Percentiles rank a stretch among this genome's conserved stretches.
These are phyloP conservation scores for Maudiozyma pseudohumilis DNA, from an alignment of 805 yeast species.

Conservation along the genomic window DNA sequence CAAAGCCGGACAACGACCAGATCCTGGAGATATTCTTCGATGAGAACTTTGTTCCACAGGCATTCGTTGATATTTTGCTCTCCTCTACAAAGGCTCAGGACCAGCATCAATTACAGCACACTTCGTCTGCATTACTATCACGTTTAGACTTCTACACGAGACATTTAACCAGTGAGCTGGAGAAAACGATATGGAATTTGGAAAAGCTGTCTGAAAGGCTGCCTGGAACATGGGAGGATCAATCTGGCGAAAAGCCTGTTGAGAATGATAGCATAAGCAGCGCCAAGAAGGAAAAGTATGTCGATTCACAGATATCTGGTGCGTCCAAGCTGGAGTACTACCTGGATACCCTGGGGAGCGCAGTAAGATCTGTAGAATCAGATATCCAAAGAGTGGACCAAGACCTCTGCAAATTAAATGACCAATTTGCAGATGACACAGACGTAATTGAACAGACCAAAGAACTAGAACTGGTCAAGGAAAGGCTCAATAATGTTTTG, in stretches of 20 bases:
- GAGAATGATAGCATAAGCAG: conserved; percentile 5
- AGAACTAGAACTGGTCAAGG: conserved; percentile 36
- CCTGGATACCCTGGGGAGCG: conserved; percentile 47
- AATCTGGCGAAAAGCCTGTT: conserved; percentile 5
- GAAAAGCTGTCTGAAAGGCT: conserved; percentile 43
- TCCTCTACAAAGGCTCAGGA: conserved; percentile 29
- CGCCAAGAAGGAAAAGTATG: conserved; percentile 9
- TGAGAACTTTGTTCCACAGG: conserved; percentile 52
- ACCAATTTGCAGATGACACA: conserved; percentile 12
- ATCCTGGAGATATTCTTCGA: conserved; percentile 61
- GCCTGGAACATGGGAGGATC: conserved; percentile 29
- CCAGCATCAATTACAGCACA: conserved; percentile 35
- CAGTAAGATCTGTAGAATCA: conserved; percentile 45
- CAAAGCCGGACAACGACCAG: conserved; percentile 31
- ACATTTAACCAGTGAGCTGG: conserved; percentile 46
- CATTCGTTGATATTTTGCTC: conserved; percentile 54
- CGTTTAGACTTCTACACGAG: conserved; percentile 56
- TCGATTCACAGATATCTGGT: conserved; percentile 26
- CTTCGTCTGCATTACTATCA: conserved; percentile 42
- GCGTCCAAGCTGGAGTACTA: conserved; percentile 58
- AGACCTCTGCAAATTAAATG: conserved; percentile 20
- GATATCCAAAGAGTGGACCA: conserved; percentile 32
- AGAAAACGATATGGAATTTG: conserved; percentile 38
- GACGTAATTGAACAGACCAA: conserved; percentile 30
- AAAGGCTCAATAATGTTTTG: conserved; percentile 38